phyloP scores from a whole-genome alignment of 805 yeast species.

The Metschnikowia gelsemii region DNA sequence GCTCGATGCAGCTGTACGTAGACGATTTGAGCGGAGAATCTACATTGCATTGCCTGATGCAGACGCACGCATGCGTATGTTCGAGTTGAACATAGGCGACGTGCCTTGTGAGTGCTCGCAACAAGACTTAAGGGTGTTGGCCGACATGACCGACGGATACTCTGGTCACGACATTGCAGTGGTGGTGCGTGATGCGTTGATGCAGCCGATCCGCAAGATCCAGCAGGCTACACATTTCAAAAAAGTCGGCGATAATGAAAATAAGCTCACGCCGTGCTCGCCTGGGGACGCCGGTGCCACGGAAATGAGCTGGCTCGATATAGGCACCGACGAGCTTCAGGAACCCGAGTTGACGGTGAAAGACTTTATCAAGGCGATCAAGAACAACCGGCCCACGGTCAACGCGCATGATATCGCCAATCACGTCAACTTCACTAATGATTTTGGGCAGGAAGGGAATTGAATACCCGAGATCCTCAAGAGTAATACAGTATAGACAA shows the following conservation, averaged over 20 bases:
- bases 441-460: constrained; percentile 97
- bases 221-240: constrained; percentile 96
- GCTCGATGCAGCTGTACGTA: constrained; percentile 92
- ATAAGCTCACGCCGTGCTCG: constrained; percentile 83
- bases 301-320: constrained; percentile 93
- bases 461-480: constrained; percentile 24
- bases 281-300: constrained; percentile 89
- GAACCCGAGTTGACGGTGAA: constrained; percentile 89
- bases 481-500: background rate
- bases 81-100: constrained; percentile 86
- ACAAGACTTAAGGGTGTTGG: constrained; percentile 74
- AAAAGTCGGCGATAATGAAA: constrained; percentile 46
- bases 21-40: constrained; percentile 94
- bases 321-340: constrained; percentile 81
- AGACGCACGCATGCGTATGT: constrained; percentile 92
- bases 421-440: constrained; percentile 86
- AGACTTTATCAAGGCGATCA: constrained; percentile 90
- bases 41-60: constrained; percentile 93
- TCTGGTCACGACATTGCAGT: constrained; percentile 97
- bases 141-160: constrained; percentile 94
- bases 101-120: constrained; percentile 78
- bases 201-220: constrained; percentile 96
- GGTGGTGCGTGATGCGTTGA: constrained; percentile 93
- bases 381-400: constrained; percentile 92
- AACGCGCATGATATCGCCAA: constrained; percentile 77